Evolutionary conservation across 2,329 filamentous ascomycete genomes (phyloP).

Genomic region (Teratosphaeria viscida): DNA sequence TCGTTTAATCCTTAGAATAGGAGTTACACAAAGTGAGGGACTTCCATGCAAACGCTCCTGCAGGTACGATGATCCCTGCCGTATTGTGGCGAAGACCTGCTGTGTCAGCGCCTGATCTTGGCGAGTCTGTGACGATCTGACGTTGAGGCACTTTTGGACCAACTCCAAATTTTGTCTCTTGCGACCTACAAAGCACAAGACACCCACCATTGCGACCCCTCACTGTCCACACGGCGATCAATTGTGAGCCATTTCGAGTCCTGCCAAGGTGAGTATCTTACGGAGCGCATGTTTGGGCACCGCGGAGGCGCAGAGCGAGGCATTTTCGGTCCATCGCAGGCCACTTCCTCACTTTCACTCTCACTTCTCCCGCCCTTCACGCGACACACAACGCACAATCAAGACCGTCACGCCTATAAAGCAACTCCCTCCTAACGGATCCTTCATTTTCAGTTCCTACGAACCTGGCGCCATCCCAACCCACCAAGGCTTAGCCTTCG

Average conservation of each 20-base stretch:
- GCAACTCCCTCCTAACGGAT: not conserved
- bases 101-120: not conserved
- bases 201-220: not conserved
- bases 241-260: not conserved
- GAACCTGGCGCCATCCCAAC: not conserved
- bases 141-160: not conserved
- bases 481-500: constrained; percentile 15
- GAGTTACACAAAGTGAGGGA: not conserved
- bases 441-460: not conserved
- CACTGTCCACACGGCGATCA: not conserved
- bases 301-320: not conserved
- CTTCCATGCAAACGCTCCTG: not conserved
- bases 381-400: not conserved
- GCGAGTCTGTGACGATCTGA: not conserved
- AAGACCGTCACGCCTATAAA: not conserved
- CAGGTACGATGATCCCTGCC: not conserved
- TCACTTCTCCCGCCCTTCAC: not conserved
- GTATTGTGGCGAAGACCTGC: not conserved
- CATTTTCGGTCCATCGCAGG: not conserved
- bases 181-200: not conserved
- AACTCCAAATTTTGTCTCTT: not conserved
- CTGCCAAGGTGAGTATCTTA: not conserved
- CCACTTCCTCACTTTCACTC: not conserved
- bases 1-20: not conserved
- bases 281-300: not conserved